Evolutionary conservation across 2,329 filamentous ascomycete species (phyloP), one percentile per base, ranked within the genome.

Genomic region (Aspergillus japonicus): DNA sequence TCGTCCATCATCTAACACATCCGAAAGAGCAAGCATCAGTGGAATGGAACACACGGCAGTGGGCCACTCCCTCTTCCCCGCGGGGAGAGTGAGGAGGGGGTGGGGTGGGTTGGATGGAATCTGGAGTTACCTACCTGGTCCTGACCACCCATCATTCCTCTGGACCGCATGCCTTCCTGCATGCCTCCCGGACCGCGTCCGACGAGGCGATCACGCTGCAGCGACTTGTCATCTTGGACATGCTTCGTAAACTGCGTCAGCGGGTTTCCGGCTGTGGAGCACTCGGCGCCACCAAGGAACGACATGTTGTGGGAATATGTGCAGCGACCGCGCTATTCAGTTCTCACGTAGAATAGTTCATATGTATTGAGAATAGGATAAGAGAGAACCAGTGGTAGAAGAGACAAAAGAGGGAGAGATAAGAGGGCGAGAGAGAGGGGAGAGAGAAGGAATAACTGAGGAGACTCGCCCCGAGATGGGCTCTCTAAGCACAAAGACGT

Each of bases 221-320:
- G 82, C 59, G 91, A 95, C 79, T 93, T 96, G 81, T 99, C 95
- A 83, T 96, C 92, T 73, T 96, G 91, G 59, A 95, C 91, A 77
- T 97, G 93, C 79, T 99, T 99, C 65, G 93, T 92, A 77, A 99
- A 96, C 82, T 98, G 95, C 74, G 91, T 94, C 71, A 99, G 87
- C 59, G 96, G 95, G 78, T 99, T 99, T 72, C 89, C 92, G 66
- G 91, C 92, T 63, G 95, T 96, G 58, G 94, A 98, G 84, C 95
- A 99, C 81, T 98, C 95, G 69, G 94, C 90, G 69, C 94, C 93
- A 78, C 92, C 91, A 71, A 98, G 85, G 77, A 99, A 98, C 57
- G 94, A 97, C 94, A 99, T 98, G 67, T 63, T 81, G 66, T 55
- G 39, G 6, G 7, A 39, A 50, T n/a, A 11, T 58, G 19, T 39